Evolutionary conservation across 179 eudicot genomes (phyloP).

Genomic region (Drosera spatulata): DNA sequence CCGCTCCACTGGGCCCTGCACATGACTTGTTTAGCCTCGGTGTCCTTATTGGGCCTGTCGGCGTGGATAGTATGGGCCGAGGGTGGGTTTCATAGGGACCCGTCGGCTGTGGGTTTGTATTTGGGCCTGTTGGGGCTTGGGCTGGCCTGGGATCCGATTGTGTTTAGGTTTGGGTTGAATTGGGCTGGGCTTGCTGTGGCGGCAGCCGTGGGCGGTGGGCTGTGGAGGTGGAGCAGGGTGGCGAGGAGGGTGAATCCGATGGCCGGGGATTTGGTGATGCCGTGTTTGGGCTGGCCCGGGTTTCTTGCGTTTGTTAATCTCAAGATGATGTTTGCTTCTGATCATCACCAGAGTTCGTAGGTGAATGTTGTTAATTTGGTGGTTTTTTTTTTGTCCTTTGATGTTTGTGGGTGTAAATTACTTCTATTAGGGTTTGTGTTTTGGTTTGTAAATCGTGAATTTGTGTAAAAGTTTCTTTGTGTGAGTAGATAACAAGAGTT

Average conservation of each 20-base stretch:
- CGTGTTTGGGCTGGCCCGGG: conserved; percentile 58
- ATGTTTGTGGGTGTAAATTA: too few species aligned
- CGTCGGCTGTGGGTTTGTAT: conserved; percentile 23
- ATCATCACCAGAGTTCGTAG: neutral
- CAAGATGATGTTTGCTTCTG: conserved; percentile 23
- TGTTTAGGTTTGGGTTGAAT: conserved; percentile 37
- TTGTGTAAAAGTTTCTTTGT: too few species aligned
- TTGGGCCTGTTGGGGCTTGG: conserved; percentile 47
- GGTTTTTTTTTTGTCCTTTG: too few species aligned
- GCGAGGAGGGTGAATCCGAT: conserved; percentile 28
- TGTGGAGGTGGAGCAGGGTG: too few species aligned
- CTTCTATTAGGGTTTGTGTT: too few species aligned
- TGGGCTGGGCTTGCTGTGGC: conserved; percentile 41
- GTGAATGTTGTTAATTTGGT: too few species aligned
- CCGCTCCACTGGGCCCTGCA: conserved; percentile 64
- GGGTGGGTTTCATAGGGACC: conserved; percentile 65
- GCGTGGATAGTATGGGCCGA: conserved; percentile 92
- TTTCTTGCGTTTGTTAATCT: conserved; percentile 43
- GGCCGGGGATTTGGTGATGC: conserved; percentile 57
- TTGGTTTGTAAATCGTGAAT: too few species aligned
- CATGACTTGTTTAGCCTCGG: conserved; percentile 30
- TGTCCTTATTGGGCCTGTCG: conserved; percentile 53
- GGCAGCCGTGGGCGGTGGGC: too few species aligned
- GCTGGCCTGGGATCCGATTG: conserved; percentile 57
- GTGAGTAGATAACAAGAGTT: too few species aligned